These are phyloP conservation scores for Stropharia rugosoannulata DNA, from an alignment of 768 basidiomycete genomes.

Conservation along the genomic window DNA sequence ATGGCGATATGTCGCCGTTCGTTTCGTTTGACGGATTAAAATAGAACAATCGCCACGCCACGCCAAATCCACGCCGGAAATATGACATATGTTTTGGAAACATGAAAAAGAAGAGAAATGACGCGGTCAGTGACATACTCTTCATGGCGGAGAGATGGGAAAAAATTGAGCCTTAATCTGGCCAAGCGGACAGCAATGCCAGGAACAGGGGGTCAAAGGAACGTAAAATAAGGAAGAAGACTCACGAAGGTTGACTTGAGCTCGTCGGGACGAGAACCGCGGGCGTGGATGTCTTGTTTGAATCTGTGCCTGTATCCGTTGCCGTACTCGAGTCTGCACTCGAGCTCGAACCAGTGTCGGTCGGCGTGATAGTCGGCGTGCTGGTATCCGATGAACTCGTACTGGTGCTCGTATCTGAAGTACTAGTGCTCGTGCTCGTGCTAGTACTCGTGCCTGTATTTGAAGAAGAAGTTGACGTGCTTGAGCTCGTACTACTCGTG, in stretches of 20 bases:
- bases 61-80: no score
- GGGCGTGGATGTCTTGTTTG: neutral
- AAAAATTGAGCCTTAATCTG: no score
- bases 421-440: no score
- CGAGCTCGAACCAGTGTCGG: neutral
- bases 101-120: constrained; percentile 14
- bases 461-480: no score
- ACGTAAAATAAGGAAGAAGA: constrained; percentile 1
- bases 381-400: neutral
- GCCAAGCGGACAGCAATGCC: no score
- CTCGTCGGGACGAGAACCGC: neutral
- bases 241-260: constrained; percentile 12
- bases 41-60: no score
- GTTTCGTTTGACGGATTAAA: no score
- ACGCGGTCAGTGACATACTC: constrained; percentile 10
- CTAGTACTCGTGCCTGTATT: no score
- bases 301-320: constrained; percentile 1
- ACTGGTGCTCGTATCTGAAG: neutral
- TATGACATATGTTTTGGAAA: neutral
- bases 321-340: neutral
- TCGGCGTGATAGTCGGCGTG: neutral
- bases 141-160: neutral
- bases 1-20: no score
- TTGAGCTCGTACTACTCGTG: no score
- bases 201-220: no score